Base-by-base conservation (phyloP, 768 basidiomycete genomes). In the Holtermanniella nyarrowii region DNA sequence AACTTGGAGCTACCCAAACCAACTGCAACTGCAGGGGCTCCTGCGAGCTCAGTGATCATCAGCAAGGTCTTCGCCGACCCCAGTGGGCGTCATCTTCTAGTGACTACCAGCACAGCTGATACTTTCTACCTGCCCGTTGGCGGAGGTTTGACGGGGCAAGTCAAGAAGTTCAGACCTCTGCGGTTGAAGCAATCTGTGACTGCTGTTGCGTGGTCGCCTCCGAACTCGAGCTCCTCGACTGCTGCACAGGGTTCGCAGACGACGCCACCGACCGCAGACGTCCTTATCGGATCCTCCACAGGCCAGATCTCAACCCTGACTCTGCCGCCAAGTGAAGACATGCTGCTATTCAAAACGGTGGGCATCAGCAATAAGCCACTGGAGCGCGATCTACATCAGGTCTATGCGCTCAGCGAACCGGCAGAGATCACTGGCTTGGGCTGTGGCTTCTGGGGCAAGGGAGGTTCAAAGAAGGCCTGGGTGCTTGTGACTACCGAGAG, bases 11-110 rank as follows among this genome's bases (percentile, higher is more conserved):
- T 96, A 12, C 82, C 77, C 43, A 82, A 87, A 53, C 81, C 82
- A 18, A 60, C 71, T 0, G 59, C 69, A 3, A 78, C 82, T 26
- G 57, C 58, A 40, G 46, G 52, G 24, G 54, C 51, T 18, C 77
- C 80, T 0, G 23, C 22, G 37, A 37, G 31, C 16, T 7, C 10
- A 7, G 45, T 49, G n/a, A 76, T 78, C 5, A 81, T 96, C 44
- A 74, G 84, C 75, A 84, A 84, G 65, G 72, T 96, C 48, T 96
- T 90, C 73, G 80, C 86, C 67, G 91, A 97, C 70, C 91, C 91
- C 13, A 85, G 89, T 0, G 91, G 91, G 3, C 78, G 86, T 26
- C 95, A 97, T 73, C 79, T 93, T 46, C 72, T 97, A 40, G 77
- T 93, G 48, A 86, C 88, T 0, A 90, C 89, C 7, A 76, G 75